Base-by-base conservation (phyloP, 1,139 yeast genomes). In the Magnusiomyces clavatus region DNA sequence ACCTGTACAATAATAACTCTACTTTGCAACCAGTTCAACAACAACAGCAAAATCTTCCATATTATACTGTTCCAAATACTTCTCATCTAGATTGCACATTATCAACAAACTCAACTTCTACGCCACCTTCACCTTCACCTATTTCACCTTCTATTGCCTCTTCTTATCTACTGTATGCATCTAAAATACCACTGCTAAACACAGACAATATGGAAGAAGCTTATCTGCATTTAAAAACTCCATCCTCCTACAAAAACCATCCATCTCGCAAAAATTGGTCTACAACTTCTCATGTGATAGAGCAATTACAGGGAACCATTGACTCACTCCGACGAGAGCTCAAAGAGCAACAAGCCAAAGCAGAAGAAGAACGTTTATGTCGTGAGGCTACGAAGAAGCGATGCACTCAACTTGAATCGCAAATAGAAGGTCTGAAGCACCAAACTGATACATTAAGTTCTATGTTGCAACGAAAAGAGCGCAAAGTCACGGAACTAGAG, bases 361-460 rank as follows among this genome's bases (percentile, higher is more conserved):
- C 58, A 14, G 56, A 57, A 31, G 63, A 62, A 46, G 65, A 61
- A 43, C 48, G 53, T 4, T 52, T 53, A 29, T 56, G 58, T 37
- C 49, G 54, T 14, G 64, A 61, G 20, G 65, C 64, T 2, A 48
- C 59, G 24, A 50, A 52, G 49, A 62, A 59, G 42, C 55, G 64
- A 13, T 57, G 60, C 48, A 64, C 62, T 40, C 56, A 58, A 34
- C 51, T 61, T 37, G 65, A 58, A 46, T 52, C 60, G 5, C 60
- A 61, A 12, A 50, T 58, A 36, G 62, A 59, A 40, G 59, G 60
- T n/a, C 56, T 63, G 24, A 56, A 58, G 50, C 66, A 63, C 43
- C 67, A 64, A 51, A 59, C 58, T 39, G 62, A 58, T 12, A 61
- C 59, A 49, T 58, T 64, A 38, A 61, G 57, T 49, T 53, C 60